Base-by-base conservation (phyloP, 192 early-diverging fungal species). In the Podila clonocystis region DNA sequence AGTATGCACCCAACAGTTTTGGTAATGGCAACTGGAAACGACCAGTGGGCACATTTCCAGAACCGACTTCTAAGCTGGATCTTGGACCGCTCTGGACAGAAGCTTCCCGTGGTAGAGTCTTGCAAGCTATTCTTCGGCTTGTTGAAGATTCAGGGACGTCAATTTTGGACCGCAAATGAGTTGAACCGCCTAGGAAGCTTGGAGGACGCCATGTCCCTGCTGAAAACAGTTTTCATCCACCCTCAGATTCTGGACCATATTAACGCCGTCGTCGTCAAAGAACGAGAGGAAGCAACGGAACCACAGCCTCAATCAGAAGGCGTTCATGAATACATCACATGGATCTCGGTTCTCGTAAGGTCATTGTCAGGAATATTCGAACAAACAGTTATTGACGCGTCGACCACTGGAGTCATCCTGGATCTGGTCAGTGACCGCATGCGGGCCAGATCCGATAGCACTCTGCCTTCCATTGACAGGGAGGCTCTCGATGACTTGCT, bases 271-370 rank as follows among this genome's bases (percentile, higher is more conserved):
- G 48, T 34, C 11, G 22, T 17, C 2, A 75, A 59, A 36, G 74
- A 76, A 9, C 38, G 26, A 61, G 28, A 38, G 5, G 57, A n/a
- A 50, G 13, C 28, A 3, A 17, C 29, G 19, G 68, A 22, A 38
- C 1, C 57, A 2, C 19, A 45, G 3, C 29, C 63, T 20, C 57
- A 62, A 22, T 12, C 68, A 13, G 13, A 26, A 3, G 50, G 67
- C 7, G 58, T 55, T 58, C 65, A 50, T 0, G 70, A 79, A 20
- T 68, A 60, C 17, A 58, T 65, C 19, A 63, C 65, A 8, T 79
- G 76, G 70, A 67, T 68, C 9, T 67, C 70, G 1, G 65, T 38
- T 31, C 67, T 72, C 50, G 50, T 79, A 28, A 79, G 72, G 58
- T 79, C 76, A 11, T 26, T 72, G 8, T 36, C 70, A 15, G 60